phyloP scores from a whole-genome alignment of 345 rosid species.

The Bruguiera parviflora region DNA sequence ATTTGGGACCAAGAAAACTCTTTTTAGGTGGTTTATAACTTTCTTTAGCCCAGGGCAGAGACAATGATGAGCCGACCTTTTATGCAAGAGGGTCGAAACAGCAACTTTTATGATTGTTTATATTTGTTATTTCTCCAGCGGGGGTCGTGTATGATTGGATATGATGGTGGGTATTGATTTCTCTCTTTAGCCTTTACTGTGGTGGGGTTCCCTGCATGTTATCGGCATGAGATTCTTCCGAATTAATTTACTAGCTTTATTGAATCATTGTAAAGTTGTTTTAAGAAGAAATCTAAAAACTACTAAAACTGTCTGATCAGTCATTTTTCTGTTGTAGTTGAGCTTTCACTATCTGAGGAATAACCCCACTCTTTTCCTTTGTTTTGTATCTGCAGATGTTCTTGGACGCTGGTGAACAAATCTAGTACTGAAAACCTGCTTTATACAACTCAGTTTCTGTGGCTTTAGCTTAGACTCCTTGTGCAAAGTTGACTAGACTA shows the following conservation, averaged over 20 bases:
- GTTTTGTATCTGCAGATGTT: conserved; percentile 31
- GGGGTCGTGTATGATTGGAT: too few species aligned
- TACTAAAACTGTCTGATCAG: neutral
- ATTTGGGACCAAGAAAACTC: too few species aligned
- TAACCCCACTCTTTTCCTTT: neutral
- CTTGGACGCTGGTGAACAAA: conserved; percentile 2
- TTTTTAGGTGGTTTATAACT: neutral
- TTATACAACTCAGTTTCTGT: neutral
- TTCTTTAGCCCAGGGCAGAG: too few species aligned
- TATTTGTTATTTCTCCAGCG: too few species aligned
- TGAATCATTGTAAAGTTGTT: neutral
- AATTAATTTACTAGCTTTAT: neutral
- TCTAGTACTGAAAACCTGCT: neutral
- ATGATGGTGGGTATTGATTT: too few species aligned
- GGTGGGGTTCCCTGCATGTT: neutral
- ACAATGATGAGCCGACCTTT: too few species aligned
- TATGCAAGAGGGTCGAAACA: too few species aligned
- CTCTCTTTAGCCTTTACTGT: too few species aligned
- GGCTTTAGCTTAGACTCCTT: conserved; percentile 3
- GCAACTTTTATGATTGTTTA: too few species aligned
- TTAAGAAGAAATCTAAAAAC: neutral
- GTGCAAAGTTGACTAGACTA: conserved; percentile 12
- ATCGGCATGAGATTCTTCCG: neutral
- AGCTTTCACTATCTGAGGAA: neutral
- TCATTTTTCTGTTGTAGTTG: neutral